Evolutionary conservation across 306 rosid species (phyloP), one percentile per base, ranked within the genome.

Genomic region (Hippophae tibetana): DNA sequence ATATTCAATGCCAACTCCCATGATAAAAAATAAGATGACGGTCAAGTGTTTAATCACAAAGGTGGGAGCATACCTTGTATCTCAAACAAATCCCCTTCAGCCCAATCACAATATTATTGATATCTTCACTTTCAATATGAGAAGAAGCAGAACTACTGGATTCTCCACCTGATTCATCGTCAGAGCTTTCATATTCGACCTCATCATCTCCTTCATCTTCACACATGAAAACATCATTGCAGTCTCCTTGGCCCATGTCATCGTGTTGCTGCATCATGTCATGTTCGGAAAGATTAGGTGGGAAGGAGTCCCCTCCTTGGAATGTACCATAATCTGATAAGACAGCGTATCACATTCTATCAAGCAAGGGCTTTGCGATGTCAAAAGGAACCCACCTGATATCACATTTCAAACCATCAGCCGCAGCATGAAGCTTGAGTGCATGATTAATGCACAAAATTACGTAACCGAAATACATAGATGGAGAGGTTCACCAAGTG

Each of bases 371-470:
- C 82, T 75, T 83, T 23, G 82, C 84, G 13, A 76, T 60, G 66
- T 80, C 86, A 79, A 84, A 92, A 52, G 77, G 66, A 65, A 92
- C 75, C 96, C 96, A 92, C 89, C 99, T 92, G 94, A 73, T 42
- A 63, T 42, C 42, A 52, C 42, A 58, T 66, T 69, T 60, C 61
- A 31, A 60, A 46, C 51, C n/a, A 66, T 82, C 72, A 87, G 74
- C 66, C 73, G 43, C 41, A 41, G 51, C 6, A 5, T 14, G 57
- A 62, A 44, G 51, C 26, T 52, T 40, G 27, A 46, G 9, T 40
- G 50, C 53, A 31, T 11, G 48, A 25, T 61, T 58, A 56, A 31
- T 56, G 66, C 10, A 54, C 57, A 3, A 63, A 60, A 58, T 10
- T 8, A 5, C 43, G 14, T 23, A 6, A 49, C 53, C 7, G 12